Percentiles rank a stretch among this genome's conserved stretches.
These are phyloP conservation scores for Micractinium sp. DNA, from an alignment of 139 green algal species.

Conservation along the genomic window DNA sequence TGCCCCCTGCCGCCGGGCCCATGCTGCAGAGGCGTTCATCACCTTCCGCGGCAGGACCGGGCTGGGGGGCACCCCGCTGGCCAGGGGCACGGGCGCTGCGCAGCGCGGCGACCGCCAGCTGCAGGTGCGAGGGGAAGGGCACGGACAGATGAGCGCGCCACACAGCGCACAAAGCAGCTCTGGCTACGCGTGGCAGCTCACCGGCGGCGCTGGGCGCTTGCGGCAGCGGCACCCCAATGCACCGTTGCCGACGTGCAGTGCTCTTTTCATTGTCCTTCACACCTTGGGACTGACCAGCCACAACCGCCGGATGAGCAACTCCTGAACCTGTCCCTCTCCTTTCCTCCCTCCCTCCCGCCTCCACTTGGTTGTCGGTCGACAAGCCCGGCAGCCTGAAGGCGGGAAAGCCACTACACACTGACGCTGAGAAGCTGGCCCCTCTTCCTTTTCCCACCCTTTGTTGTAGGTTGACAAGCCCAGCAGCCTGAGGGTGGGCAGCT, in stretches of 20 bases:
- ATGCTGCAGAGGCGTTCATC: conserved; percentile 25
- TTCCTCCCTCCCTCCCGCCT: too few species aligned
- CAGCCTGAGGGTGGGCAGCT: background rate
- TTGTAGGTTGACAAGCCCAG: background rate
- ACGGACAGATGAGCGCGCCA: background rate
- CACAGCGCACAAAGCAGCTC: too few species aligned
- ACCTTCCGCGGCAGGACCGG: background rate
- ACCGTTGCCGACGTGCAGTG: too few species aligned
- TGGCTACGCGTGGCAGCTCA: too few species aligned
- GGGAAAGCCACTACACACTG: background rate
- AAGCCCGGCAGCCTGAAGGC: background rate
- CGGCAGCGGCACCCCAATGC: too few species aligned
- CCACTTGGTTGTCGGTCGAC: background rate
- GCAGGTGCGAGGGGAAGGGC: background rate
- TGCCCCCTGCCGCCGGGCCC: too few species aligned
- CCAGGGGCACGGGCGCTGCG: background rate
- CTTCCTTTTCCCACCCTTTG: too few species aligned
- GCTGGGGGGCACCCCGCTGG: background rate
- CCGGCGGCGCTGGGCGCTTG: too few species aligned
- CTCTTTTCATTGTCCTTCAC: too few species aligned
- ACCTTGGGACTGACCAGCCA: too few species aligned
- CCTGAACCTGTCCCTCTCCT: background rate
- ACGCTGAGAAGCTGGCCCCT: too few species aligned
- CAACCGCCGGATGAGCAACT: too few species aligned
- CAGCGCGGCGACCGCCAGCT: background rate